Percentiles rank a stretch among this genome's conserved stretches.
These are phyloP conservation scores for Dorcoceras hygrometricum DNA, from an alignment of 257 asterid species.

Conservation along the genomic window DNA sequence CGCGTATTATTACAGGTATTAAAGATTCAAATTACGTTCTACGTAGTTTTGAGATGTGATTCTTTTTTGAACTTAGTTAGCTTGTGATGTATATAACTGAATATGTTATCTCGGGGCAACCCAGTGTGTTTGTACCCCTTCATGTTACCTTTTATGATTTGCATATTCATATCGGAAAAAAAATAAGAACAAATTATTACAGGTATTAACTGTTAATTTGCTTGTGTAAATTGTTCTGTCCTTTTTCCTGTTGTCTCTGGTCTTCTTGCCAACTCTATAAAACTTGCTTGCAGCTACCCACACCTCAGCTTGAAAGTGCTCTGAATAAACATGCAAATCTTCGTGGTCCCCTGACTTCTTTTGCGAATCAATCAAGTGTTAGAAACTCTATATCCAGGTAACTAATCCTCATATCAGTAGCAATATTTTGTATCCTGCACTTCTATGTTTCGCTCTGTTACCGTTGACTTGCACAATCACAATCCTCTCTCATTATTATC, in stretches of 20 bases:
- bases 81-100: too few relatives aligned
- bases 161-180: too few relatives aligned
- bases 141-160: too few relatives aligned
- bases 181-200: too few relatives aligned
- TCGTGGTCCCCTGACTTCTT: slow-evolving; percentile 72
- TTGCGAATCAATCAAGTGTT: slow-evolving; percentile 53
- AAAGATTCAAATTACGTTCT: too few relatives aligned
- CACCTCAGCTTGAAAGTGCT: slow-evolving; percentile 90
- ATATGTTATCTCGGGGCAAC: too few relatives aligned
- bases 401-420: not conserved
- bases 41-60: too few relatives aligned
- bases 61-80: too few relatives aligned
- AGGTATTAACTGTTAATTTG: slow-evolving; percentile 46
- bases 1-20: slow-evolving; percentile 79
- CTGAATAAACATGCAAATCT: slow-evolving; percentile 76
- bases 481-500: not conserved
- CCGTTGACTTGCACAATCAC: not conserved
- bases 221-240: slow-evolving; percentile 7
- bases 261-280: slow-evolving; percentile 20
- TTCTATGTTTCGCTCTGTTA: not conserved
- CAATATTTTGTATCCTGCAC: not conserved
- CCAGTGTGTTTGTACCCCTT: too few relatives aligned
- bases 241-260: slow-evolving; percentile 7
- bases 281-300: slow-evolving; percentile 75
- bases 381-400: slow-evolving; percentile 78